Evolutionary conservation across 345 rosid species (phyloP), one percentile per base, ranked within the genome.

Genomic region (Trapa bicornis): DNA sequence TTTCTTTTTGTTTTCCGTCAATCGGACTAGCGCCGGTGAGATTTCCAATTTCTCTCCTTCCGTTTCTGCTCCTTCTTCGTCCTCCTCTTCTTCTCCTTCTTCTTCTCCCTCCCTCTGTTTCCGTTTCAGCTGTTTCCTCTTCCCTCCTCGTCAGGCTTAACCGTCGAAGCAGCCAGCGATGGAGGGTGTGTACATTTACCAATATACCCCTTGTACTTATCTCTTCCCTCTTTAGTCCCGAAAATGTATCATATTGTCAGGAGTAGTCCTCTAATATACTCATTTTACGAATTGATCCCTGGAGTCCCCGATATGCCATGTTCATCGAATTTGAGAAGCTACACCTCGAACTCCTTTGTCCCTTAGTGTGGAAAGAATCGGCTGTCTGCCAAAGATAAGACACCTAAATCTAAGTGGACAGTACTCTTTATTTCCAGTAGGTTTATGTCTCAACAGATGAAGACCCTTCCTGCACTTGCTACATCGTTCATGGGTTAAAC

Each of bases 61-160:
- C 16, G 12, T 22, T n/a, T 2, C 65, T 5, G 37, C 72, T 47
- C 32, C 61, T 52, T 62, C 72, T 35, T 58, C 50, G 10, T 33
- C 37, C 10, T 9, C 29, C 13, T 11, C 16, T 36, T n/a, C 13
- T 65, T 63, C 29, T 33, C 37, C 10, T 9, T 15, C 13, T 11
- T 9, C n/a, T n/a, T 13, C 66, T 63, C 2, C 61, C 17, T 41
- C 43, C 16, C 61, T 62, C 64, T 15, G 43, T 65, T 62, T 70
- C 72, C 14, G 67, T 70, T 61, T 70, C 72, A 69, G 3, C 56
- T 57, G 32, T 70, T 79, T 50, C 71, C 75, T 77, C 74, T 74
- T 72, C 75, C 78, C 74, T 74, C 82, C 79, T 52, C 61, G 17
- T 29, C 17, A 6, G 12, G 47, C 29, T 35, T 70, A 62, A 67